Conservation (phyloP, 164 flowering plant genomes). For the Tetrastigma voinierianum region DNA sequence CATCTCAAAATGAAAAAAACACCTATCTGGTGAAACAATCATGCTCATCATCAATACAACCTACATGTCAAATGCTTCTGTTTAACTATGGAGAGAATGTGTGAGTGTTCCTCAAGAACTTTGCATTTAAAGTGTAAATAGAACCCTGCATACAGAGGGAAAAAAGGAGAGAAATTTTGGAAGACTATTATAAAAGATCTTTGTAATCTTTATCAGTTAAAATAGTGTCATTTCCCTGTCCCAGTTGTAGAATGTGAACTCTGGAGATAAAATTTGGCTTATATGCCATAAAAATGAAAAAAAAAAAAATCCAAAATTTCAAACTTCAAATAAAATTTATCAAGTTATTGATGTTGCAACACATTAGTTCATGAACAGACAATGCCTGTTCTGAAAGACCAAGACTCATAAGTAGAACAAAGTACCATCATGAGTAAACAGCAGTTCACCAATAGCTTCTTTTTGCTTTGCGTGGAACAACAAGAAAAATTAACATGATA, state of each 20-base stretch:
- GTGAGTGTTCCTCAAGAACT: not conserved
- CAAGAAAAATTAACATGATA: conserved; percentile 97
- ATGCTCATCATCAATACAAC: not conserved
- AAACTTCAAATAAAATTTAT: no score
- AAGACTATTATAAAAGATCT: not conserved
- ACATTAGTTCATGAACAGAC: no score
- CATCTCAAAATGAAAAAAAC: not conserved
- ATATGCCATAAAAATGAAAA: no score
- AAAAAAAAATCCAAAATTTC: no score
- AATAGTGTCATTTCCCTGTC: not conserved
- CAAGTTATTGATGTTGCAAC: no score
- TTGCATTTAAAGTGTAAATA: not conserved
- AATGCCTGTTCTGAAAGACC: no score
- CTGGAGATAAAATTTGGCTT: no score
- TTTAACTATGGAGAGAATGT: no score
- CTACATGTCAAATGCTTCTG: not conserved
- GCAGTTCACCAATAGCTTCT: conserved; percentile 99
- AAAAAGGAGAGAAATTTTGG: not conserved
- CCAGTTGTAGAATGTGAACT: no score
- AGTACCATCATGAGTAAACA: conserved; percentile 91
- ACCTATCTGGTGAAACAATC: not conserved
- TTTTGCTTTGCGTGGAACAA: conserved; percentile 98
- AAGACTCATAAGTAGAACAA: not conserved
- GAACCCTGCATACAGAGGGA: not conserved
- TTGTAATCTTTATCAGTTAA: not conserved